These are phyloP conservation scores for Penicillium psychrofluorescens DNA, from an alignment of 495 filamentous ascomycete genomes.

Conservation along the genomic window DNA sequence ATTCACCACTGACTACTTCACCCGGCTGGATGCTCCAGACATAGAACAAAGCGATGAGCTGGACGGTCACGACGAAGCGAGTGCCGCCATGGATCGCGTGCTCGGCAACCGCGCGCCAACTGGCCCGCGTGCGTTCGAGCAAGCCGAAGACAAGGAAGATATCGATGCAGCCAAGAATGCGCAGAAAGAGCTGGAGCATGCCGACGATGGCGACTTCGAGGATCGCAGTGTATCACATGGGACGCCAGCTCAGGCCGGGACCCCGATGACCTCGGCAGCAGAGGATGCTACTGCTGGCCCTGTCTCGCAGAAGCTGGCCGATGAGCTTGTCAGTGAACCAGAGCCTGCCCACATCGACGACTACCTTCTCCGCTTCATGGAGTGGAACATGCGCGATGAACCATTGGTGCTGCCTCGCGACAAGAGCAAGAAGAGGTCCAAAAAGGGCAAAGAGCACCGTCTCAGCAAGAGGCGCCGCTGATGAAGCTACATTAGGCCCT, in stretches of 20 bases:
- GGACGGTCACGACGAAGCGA: constrained; percentile 55
- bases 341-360: constrained; percentile 64
- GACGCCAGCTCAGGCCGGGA: constrained; percentile 25
- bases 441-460: constrained; percentile 65
- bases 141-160: constrained; percentile 90
- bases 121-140: constrained; percentile 62
- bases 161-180: constrained; percentile 78
- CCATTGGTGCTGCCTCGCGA: constrained; percentile 73
- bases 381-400: constrained; percentile 69
- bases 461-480: constrained; percentile 34
- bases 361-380: constrained; percentile 75
- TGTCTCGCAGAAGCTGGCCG: too few relatives aligned
- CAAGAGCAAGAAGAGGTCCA: constrained; percentile 69
- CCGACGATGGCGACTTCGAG: constrained; percentile 87
- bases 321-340: too few relatives aligned
- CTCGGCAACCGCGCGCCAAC: constrained; percentile 52
- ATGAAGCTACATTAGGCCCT: neutral
- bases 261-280: constrained; percentile 11
- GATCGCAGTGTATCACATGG: constrained; percentile 53
- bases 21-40: constrained; percentile 63
- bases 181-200: constrained; percentile 77
- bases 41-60: constrained; percentile 58
- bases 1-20: constrained; percentile 97
- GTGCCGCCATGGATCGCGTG: constrained; percentile 80
- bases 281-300: neutral